Evolutionary conservation across 2,329 filamentous ascomycete genomes (phyloP), one percentile per base, ranked within the genome.

Genomic region (Neopestalotiopsis clavispora): DNA sequence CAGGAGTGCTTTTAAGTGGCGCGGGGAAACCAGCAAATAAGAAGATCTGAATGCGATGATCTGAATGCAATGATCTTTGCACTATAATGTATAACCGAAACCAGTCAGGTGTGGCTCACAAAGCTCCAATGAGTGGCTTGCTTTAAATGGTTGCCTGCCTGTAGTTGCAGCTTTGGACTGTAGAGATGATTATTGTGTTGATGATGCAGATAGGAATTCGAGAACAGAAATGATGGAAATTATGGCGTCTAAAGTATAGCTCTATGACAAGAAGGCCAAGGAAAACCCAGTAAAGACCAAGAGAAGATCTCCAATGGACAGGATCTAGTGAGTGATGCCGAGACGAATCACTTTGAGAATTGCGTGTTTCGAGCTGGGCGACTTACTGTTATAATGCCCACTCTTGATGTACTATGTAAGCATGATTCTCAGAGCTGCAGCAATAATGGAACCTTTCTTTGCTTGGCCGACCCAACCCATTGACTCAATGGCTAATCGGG

Each of bases 301-400:
- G 59, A 38, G 14, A 40, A 40, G 59, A 62, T 34, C 32, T 38
- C 34, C 59, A 62, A 32, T 42, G 59, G 32, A 62, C 10, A 62
- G 59, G n/a, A 40, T 52, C 45, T 10, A 52, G 45, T 52, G 45
- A 52, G 10, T 23, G n/a, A 52, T 23, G 3, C n/a, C 14, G 59
- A 40, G 59, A 34, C 32, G 59, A 62, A 62, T 34, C n/a, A 62
- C 32, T 38, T 34, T 30, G n/a, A 40, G 32, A 20, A 14, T 62
- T 34, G 34, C 30, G 34, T n/a, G 10, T 62, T 62, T 62, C 32
- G 59, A 34, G 59, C 30, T 34, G 59, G 59, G 59, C 45, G 59
- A 62, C 59, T 62, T 62, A 62, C 59, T 62, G 40, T 62, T 40
- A 62, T 62, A 62, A 62, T 30, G 59, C 20, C 32, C 59, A 62